phyloP scores from a whole-genome alignment of 2,329 filamentous ascomycete species.

The Dactylella cylindrospora region DNA sequence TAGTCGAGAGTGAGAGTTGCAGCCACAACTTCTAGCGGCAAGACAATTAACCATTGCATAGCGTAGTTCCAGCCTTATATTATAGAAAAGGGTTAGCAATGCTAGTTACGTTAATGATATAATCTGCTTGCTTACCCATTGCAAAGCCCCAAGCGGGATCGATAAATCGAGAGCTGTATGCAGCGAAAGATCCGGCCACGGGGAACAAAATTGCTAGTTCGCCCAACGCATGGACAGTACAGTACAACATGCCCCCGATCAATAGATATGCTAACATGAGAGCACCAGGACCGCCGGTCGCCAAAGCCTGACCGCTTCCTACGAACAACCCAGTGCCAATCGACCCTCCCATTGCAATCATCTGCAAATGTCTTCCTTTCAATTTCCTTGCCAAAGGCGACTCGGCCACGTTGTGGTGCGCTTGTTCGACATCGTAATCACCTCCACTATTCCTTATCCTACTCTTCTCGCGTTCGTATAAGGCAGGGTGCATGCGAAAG shows the following conservation, averaged over 20 bases:
- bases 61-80: constrained; percentile 62
- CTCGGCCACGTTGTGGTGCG: constrained; percentile 51
- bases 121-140: constrained; percentile 67
- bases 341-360: constrained; percentile 94
- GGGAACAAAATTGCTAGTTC: constrained; percentile 90
- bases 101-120: constrained; percentile 66
- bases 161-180: constrained; percentile 87
- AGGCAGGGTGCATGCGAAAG: constrained; percentile 32
- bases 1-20: constrained; percentile 81
- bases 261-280: constrained; percentile 75
- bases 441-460: constrained; percentile 21
- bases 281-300: constrained; percentile 73
- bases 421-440: constrained; percentile 46
- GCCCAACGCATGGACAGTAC: constrained; percentile 85
- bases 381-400: constrained; percentile 74
- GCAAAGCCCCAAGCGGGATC: constrained; percentile 94
- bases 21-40: constrained; percentile 84
- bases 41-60: constrained; percentile 79
- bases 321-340: constrained; percentile 89
- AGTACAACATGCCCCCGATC: constrained; percentile 85
- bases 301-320: constrained; percentile 71
- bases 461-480: constrained; percentile 22
- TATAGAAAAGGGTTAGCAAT: neutral
- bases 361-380: constrained; percentile 85
- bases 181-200: constrained; percentile 86